Evolutionary conservation across 352 stramenopile genomes (phyloP).

Genomic region (Phytophthora crassamura): DNA sequence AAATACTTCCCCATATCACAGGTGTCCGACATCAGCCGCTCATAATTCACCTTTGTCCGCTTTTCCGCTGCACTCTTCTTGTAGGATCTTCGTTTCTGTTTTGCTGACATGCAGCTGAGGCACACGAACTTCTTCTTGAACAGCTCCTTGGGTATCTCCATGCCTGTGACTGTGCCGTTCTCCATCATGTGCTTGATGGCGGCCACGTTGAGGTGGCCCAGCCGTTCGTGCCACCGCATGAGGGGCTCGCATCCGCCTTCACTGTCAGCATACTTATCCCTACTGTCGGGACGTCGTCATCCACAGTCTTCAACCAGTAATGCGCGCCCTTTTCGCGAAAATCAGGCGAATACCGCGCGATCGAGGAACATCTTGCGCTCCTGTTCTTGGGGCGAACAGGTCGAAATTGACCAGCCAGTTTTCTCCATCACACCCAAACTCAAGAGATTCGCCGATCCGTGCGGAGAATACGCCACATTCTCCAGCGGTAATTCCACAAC

Average conservation of each 20-base stretch:
- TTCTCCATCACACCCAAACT: slow-evolving; percentile 7
- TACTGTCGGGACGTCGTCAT: too few relatives aligned
- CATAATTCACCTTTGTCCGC: slow-evolving; percentile 4
- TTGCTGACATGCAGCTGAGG: slow-evolving; percentile 12
- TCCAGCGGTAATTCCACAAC: slow-evolving; percentile 3
- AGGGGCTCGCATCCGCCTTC: slow-evolving; percentile 2
- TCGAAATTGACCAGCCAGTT: neutral
- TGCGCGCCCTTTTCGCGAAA: too few relatives aligned
- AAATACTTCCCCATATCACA: slow-evolving; percentile 9
- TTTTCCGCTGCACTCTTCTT: slow-evolving; percentile 1
- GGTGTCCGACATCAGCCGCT: slow-evolving; percentile 3
- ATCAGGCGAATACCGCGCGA: too few relatives aligned
- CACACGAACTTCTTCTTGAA: slow-evolving; percentile 13
- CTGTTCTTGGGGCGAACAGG: too few relatives aligned
- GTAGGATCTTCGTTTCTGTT: slow-evolving; percentile 14
- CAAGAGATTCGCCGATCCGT: slow-evolving; percentile 4
- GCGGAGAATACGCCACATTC: slow-evolving; percentile 4
- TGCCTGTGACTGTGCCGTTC: neutral
- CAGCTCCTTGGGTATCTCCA: slow-evolving; percentile 1
- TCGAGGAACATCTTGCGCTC: too few relatives aligned
- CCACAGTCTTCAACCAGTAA: too few relatives aligned
- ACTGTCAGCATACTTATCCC: slow-evolving; percentile 5
- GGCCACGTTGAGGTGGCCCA: neutral
- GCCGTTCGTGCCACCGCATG: slow-evolving; percentile 6
- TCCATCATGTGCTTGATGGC: slow-evolving; percentile 5